Percentiles rank a stretch among this genome's conserved stretches.
phyloP scores from a whole-genome alignment of 306 rosid genomes.

The Gillenia trifoliata region DNA sequence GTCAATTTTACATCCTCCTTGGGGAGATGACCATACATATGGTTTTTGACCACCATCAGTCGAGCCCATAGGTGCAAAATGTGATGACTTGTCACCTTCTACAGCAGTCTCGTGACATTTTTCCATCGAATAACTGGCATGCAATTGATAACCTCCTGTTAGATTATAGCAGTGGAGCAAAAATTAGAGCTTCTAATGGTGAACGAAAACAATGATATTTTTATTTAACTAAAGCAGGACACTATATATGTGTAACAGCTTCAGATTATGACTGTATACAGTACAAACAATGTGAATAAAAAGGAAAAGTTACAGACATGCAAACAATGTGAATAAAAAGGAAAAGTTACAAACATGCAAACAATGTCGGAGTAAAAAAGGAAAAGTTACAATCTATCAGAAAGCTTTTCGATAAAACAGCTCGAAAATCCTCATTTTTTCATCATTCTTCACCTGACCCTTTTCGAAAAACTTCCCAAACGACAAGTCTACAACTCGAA shows the following conservation, averaged over 20 bases:
- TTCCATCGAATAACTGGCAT: slow-evolving; percentile 49
- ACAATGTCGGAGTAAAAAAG: too few species aligned
- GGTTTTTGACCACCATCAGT: slow-evolving; percentile 32
- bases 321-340: slow-evolving; percentile 5
- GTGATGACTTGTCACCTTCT: slow-evolving; percentile 24
- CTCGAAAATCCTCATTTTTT: neutral
- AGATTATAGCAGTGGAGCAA: slow-evolving; percentile 7
- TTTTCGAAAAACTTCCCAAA: neutral
- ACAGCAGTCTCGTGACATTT: slow-evolving; percentile 35
- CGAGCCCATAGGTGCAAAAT: slow-evolving; percentile 18
- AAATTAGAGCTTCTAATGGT: slow-evolving; percentile 8
- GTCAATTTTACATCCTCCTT: slow-evolving; percentile 49
- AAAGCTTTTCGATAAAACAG: neutral
- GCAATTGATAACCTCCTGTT: slow-evolving; percentile 50
- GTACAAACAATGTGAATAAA: too few species aligned
- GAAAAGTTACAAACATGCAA: neutral
- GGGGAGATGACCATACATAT: slow-evolving; percentile 59
- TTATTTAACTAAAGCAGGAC: neutral
- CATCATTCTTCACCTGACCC: slow-evolving; percentile 2
- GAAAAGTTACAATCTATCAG: too few species aligned
- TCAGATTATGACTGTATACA: neutral
- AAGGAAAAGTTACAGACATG: too few species aligned
- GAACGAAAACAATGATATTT: neutral
- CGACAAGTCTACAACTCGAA: neutral
- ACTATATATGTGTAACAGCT: neutral